phyloP scores from a whole-genome alignment of 2,329 filamentous ascomycete genomes.

The Fusarium sp. region DNA sequence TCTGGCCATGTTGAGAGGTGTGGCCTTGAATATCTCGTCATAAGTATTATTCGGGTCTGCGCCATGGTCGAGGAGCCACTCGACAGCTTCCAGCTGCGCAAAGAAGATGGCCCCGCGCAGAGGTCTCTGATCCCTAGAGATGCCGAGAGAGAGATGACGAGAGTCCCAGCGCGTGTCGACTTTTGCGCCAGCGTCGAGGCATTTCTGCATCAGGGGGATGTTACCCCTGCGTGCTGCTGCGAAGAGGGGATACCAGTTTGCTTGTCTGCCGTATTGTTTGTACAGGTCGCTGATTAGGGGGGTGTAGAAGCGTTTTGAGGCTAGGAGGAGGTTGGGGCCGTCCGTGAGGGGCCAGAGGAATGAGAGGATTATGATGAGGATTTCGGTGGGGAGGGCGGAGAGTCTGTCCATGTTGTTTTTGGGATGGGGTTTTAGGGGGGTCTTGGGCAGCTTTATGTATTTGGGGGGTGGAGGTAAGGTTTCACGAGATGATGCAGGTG shows the following conservation, averaged over 20 bases:
- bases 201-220: neutral
- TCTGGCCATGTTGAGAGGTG: neutral
- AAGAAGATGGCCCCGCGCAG: too few species aligned
- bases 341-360: neutral
- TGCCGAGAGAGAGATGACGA: too few species aligned
- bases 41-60: neutral
- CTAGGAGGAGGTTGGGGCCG: neutral
- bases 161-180: neutral
- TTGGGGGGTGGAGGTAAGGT: too few species aligned
- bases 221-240: neutral
- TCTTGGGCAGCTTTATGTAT: too few species aligned
- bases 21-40: neutral
- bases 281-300: neutral
- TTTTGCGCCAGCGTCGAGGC: neutral
- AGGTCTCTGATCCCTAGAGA: too few species aligned
- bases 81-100: neutral
- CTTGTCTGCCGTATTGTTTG: neutral
- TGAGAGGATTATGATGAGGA: neutral
- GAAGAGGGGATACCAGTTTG: neutral
- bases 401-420: neutral
- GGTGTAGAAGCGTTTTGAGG: neutral
- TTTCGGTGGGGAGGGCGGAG: neutral
- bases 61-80: neutral
- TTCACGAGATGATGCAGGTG: too few species aligned
- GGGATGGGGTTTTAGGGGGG: too few species aligned